phyloP scores from a whole-genome alignment of 129 eudicot species.

The Daucus carota region DNA sequence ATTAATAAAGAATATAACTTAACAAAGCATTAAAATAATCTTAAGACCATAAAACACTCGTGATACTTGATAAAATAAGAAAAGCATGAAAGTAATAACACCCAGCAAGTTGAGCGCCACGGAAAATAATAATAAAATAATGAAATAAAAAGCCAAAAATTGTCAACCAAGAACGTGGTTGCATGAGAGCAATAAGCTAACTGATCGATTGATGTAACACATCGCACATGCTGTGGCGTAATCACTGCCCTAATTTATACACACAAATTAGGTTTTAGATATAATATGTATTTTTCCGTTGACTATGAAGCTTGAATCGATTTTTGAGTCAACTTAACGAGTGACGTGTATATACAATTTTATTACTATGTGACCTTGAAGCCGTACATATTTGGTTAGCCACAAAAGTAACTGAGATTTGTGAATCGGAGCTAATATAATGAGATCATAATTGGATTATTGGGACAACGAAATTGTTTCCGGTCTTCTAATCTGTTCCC shows the following conservation, averaged over 20 bases:
- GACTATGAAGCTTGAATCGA: neutral
- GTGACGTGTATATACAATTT: too few species aligned
- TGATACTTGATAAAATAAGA: neutral
- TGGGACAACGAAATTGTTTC: too few species aligned
- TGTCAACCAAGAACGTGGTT: constrained; percentile 11
- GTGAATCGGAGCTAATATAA: too few species aligned
- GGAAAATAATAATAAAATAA: neutral
- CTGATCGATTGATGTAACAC: neutral
- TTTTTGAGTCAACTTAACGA: neutral
- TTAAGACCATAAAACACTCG: neutral
- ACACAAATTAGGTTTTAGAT: neutral
- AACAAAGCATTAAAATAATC: neutral
- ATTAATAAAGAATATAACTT: neutral
- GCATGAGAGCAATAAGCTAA: constrained; percentile 4
- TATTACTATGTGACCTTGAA: too few species aligned
- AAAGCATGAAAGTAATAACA: neutral
- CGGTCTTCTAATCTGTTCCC: neutral
- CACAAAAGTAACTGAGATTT: too few species aligned
- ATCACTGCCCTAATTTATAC: neutral
- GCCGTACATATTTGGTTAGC: too few species aligned
- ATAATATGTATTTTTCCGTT: neutral
- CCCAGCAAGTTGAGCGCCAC: neutral
- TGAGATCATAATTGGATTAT: too few species aligned
- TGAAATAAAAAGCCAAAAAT: neutral
- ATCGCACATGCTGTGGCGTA: neutral